Conservation (phyloP, 2,329 filamentous ascomycete genomes). For the Neopestalotiopsis rosae region DNA sequence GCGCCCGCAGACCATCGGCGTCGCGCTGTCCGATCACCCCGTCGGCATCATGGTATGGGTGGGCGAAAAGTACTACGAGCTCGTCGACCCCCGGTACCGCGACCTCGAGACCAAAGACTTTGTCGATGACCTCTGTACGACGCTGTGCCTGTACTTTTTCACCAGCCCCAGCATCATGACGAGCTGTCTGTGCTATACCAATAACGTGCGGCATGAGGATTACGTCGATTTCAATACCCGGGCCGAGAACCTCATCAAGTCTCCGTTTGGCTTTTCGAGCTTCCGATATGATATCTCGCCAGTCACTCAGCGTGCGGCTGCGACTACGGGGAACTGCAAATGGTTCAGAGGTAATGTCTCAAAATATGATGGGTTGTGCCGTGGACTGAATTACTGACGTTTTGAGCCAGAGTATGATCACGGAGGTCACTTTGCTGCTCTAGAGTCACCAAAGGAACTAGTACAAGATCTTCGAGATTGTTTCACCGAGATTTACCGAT, state of each 20-base stretch:
- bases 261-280: constrained; percentile 25
- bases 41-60: no score
- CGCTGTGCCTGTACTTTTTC: constrained; percentile 27
- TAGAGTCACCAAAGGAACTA: constrained; percentile 18
- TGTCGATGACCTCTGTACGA: constrained; percentile 24
- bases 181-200: constrained; percentile 24
- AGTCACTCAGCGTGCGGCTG: constrained; percentile 21
- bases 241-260: constrained; percentile 25
- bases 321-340: constrained; percentile 24
- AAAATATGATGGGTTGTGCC: no score
- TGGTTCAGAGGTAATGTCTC: constrained; percentile 25
- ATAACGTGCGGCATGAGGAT: constrained; percentile 24
- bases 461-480: constrained; percentile 5
- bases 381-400: not conserved
- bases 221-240: constrained; percentile 21
- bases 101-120: constrained; percentile 22
- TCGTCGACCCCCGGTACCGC: constrained; percentile 16
- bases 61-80: no score
- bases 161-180: constrained; percentile 26
- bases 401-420: constrained; percentile 24
- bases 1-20: no score
- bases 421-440: constrained; percentile 26
- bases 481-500: not conserved
- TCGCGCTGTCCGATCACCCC: no score
- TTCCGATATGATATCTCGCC: constrained; percentile 23